Base-by-base conservation (phyloP, 2,329 filamentous ascomycete species). In the Cryphonectria naterciae region DNA sequence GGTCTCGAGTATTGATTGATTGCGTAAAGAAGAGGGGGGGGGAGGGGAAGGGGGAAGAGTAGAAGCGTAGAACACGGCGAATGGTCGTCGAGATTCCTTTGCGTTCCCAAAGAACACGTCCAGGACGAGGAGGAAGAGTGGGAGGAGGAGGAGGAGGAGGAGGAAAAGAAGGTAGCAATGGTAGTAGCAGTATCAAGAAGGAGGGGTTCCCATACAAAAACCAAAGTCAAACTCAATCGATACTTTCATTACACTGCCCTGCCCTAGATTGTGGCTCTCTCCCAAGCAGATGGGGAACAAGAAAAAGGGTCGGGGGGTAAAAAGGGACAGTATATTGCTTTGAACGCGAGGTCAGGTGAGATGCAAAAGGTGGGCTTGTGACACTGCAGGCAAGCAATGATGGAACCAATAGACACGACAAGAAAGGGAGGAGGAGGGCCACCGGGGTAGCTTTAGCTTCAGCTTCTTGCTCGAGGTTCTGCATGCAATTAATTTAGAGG, bases 401-500 rank as follows among this genome's bases (percentile, higher is more conserved):
- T 13, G 7, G 35, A 17, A n/a, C 11, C 22, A 46, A 41, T 41
- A 37, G 41, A 68, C 56, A 61, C 8, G 25, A 46, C 25, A 60
- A 61, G 65, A 67, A 28, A 43, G 39, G 32, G 65, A n/a, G 54
- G 43, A n/a, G 22, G 37, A 37, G 37, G 13, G 43, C 11, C 4
- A 5, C 41, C 4, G 19, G 60, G 60, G 37, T 25, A 25, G 35
- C 37, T 37, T 22, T 63, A 25, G 60, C 60, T 28, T 28, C 52
- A 25, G 60, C 60, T 28, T 28, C 52, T 15, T 13, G 52, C 2
- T 10, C 46, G 46, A 6, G 22, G 2, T 22, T n/a, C 25, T 56
- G 52, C 52, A 78, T 70, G 79, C 78, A 79, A 80, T 79, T 79
- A 79, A 79, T 77, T 72, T 69, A 65, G 60, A 68, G 46, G n/a